A percentile compares a stretch with the other conserved stretches of the same genome.
These are phyloP conservation scores for Rhipidocladum racemiflorum DNA, from an alignment of 176 grass and related monocot genomes.

Conservation along the genomic window DNA sequence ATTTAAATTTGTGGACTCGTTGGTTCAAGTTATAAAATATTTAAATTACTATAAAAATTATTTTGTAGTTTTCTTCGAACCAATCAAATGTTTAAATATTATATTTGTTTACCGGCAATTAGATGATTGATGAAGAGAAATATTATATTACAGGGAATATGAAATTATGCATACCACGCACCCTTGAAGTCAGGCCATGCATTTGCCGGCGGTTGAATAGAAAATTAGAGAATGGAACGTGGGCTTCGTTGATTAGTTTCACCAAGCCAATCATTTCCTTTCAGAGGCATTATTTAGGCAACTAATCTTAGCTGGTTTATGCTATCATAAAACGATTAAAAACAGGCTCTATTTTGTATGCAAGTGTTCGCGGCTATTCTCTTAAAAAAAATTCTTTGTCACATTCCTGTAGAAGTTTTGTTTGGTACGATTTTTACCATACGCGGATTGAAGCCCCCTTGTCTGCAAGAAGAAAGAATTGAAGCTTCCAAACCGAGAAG, in stretches of 20 bases:
- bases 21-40: no score
- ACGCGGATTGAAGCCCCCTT: not conserved
- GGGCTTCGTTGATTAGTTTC: slow-evolving; percentile 39
- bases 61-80: no score
- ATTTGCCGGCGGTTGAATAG: not conserved
- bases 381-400: not conserved
- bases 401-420: not conserved
- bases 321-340: not conserved
- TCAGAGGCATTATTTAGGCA: slow-evolving; percentile 24
- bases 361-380: slow-evolving; percentile 1
- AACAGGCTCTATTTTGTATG: not conserved
- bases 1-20: no score
- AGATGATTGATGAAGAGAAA: no score
- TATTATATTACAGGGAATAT: no score
- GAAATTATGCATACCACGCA: no score
- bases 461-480: not conserved
- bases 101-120: no score
- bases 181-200: not conserved
- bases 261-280: slow-evolving; percentile 38
- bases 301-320: slow-evolving; percentile 39
- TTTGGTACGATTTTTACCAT: no score
- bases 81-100: no score
- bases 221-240: slow-evolving; percentile 25
- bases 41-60: no score
- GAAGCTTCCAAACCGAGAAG: slow-evolving; percentile 2